phyloP scores from a whole-genome alignment of 176 grass and related monocot species.

The Oryza brachyantha region DNA sequence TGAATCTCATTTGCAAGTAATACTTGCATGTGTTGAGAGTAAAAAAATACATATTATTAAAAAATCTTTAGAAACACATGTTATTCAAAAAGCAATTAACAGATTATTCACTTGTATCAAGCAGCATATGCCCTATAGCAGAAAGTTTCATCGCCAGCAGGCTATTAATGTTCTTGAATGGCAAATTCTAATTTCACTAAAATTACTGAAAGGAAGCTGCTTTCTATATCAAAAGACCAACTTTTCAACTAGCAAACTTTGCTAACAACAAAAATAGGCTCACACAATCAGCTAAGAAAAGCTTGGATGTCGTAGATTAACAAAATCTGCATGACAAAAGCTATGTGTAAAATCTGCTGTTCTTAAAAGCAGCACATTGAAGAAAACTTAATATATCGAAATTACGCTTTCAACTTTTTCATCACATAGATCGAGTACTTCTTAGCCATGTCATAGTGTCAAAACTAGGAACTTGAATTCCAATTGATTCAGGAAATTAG shows the following conservation, averaged over 20 bases:
- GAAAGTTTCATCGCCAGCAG: neutral
- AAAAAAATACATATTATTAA: neutral
- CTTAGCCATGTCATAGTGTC: neutral
- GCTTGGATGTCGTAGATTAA: neutral
- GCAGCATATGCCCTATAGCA: neutral
- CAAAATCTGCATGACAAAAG: neutral
- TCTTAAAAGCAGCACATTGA: neutral
- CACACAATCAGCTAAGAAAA: neutral
- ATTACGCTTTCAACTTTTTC: neutral
- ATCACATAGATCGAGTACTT: neutral
- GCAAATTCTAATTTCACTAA: neutral
- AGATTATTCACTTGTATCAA: neutral
- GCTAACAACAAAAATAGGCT: neutral
- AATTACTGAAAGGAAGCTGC: neutral
- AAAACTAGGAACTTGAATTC: neutral
- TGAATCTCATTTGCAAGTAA: neutral
- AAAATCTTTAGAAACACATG: neutral
- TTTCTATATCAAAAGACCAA: neutral
- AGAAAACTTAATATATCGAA: neutral
- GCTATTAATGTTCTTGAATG: neutral
- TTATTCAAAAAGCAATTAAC: neutral
- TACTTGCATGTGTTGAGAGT: neutral
- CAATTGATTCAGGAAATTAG: neutral
- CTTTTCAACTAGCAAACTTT: neutral
- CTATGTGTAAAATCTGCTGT: neutral